These are phyloP conservation scores for Dicorynia guianensis DNA, from an alignment of 306 rosid genomes.

Conservation along the genomic window DNA sequence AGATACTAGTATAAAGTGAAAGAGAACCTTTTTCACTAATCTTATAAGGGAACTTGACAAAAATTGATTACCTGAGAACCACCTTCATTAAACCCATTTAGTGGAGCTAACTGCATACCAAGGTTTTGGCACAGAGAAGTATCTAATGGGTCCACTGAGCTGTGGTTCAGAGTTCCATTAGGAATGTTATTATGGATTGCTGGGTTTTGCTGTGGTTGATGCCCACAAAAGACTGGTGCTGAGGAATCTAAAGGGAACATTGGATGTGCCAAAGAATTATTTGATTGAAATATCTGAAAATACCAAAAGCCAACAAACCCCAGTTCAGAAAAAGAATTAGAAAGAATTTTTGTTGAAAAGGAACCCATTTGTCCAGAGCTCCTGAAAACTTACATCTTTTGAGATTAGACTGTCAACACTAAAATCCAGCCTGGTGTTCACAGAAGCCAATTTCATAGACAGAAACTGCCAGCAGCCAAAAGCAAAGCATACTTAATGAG, in stretches of 20 bases:
- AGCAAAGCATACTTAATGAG: constrained; percentile 34
- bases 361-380: constrained; percentile 41
- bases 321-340: constrained; percentile 33
- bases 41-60: constrained; percentile 4
- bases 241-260: constrained; percentile 80
- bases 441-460: constrained; percentile 93
- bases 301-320: constrained; percentile 35
- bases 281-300: constrained; percentile 75
- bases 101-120: constrained; percentile 64
- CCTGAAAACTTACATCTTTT: constrained; percentile 71
- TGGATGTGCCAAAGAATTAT: constrained; percentile 61
- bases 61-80: constrained; percentile 64
- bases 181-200: constrained; percentile 56
- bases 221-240: constrained; percentile 68
- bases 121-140: constrained; percentile 64
- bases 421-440: constrained; percentile 80
- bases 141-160: constrained; percentile 71
- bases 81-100: constrained; percentile 49
- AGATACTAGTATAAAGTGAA: background rate
- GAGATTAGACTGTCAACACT: constrained; percentile 71
- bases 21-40: background rate
- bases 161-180: constrained; percentile 54
- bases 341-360: constrained; percentile 17
- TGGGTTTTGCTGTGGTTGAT: constrained; percentile 62
- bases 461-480: constrained; percentile 62